phyloP scores from a whole-genome alignment of 1,284 basidiomycete species.

The Ganoderma meredithae region DNA sequence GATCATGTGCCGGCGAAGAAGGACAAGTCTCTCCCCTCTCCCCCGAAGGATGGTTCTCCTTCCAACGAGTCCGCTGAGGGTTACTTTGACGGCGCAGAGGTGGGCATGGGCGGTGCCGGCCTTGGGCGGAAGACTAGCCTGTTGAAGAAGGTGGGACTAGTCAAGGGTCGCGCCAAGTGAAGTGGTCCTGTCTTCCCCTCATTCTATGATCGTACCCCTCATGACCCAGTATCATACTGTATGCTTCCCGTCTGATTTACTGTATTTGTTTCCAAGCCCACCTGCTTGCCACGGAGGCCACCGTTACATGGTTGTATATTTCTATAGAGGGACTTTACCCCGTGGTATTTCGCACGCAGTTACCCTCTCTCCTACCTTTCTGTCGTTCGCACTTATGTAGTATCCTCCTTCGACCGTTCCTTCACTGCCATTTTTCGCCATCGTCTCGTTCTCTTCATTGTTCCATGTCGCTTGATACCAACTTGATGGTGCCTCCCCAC shows the following conservation, averaged over 20 bases:
- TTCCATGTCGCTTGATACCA: slow-evolving; percentile 27
- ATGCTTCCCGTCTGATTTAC: slow-evolving; percentile 20
- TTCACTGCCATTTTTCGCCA: slow-evolving; percentile 1
- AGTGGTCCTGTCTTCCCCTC: background rate
- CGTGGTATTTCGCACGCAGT: slow-evolving; percentile 8
- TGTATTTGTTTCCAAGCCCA: slow-evolving; percentile 30
- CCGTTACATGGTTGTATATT: slow-evolving; percentile 28
- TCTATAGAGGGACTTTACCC: slow-evolving; percentile 29
- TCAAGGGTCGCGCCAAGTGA: slow-evolving; percentile 53
- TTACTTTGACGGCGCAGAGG: slow-evolving; percentile 58
- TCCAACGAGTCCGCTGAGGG: slow-evolving; percentile 14
- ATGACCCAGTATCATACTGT: slow-evolving; percentile 19
- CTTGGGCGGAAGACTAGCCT: slow-evolving; percentile 79
- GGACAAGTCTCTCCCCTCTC: slow-evolving; percentile 73
- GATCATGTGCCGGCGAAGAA: slow-evolving; percentile 45
- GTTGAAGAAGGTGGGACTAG: slow-evolving; percentile 78
- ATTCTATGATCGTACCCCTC: slow-evolving; percentile 10
- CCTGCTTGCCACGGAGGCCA: slow-evolving; percentile 32
- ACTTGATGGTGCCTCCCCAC: slow-evolving; percentile 9
- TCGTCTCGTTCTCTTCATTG: slow-evolving; percentile 11
- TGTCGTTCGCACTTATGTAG: slow-evolving; percentile 23
- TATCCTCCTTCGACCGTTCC: slow-evolving; percentile 14
- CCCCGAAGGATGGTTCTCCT: slow-evolving; percentile 35
- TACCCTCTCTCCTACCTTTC: slow-evolving; percentile 8
- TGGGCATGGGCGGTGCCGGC: slow-evolving; percentile 47